Evolutionary conservation across 139 green algal species (phyloP).

Genomic region (Zygnema circumcarinatum): DNA sequence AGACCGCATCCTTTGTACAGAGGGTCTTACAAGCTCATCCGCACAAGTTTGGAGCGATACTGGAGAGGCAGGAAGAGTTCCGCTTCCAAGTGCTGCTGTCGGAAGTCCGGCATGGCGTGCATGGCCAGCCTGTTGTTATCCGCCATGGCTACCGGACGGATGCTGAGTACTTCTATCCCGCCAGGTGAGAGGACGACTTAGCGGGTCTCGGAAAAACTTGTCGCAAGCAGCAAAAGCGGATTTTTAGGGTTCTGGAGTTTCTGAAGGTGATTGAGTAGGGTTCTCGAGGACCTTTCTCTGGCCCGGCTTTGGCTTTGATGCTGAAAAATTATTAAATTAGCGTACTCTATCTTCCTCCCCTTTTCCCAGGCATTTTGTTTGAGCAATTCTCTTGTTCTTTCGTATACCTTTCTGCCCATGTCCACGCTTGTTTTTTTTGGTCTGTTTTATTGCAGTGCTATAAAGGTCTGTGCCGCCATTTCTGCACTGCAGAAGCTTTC

Average conservation of each 20-base stretch:
- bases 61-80: background rate
- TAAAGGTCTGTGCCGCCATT: slow-evolving; percentile 56
- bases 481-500: slow-evolving; percentile 26
- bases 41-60: background rate
- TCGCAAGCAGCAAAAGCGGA: background rate
- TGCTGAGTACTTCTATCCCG: slow-evolving; percentile 59
- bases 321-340: background rate
- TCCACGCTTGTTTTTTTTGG: background rate
- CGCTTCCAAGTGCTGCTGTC: slow-evolving; percentile 42
- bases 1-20: too few relatives aligned
- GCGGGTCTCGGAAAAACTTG: background rate
- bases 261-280: background rate
- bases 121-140: background rate
- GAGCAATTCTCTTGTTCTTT: background rate
- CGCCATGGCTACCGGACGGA: slow-evolving; percentile 46
- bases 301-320: background rate
- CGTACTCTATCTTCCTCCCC: background rate
- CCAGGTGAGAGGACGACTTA: slow-evolving; percentile 28
- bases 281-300: background rate
- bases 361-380: background rate
- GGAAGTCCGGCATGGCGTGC: background rate
- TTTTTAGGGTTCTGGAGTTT: background rate
- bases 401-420: background rate
- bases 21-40: background rate
- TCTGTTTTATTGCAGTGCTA: slow-evolving; percentile 21